A percentile compares a stretch with the other conserved stretches of the same genome.
Conservation (phyloP, 148 eudicot genomes). For the Amaranthus cruentus region DNA sequence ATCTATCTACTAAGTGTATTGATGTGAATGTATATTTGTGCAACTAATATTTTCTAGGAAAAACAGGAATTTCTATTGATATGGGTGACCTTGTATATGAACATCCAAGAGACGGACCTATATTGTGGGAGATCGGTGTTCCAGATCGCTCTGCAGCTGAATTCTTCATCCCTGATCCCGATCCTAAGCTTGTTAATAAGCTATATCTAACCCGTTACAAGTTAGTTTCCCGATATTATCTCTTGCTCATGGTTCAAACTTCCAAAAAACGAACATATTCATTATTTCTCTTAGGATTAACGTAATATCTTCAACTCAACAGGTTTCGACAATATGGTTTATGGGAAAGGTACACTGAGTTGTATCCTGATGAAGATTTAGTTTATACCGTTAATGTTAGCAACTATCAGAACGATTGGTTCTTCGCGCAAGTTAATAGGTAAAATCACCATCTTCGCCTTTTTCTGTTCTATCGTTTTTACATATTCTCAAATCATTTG, state of each 20-base stretch:
- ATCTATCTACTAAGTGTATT: background rate
- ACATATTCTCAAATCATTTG: background rate
- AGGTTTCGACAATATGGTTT: constrained; percentile 92
- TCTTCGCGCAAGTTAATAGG: constrained; percentile 90
- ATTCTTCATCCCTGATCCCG: constrained; percentile 49
- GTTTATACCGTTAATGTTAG: constrained; percentile 58
- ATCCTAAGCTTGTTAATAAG: constrained; percentile 39
- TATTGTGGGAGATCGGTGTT: constrained; percentile 49
- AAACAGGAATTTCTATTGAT: constrained; percentile 28
- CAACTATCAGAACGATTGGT: constrained; percentile 70
- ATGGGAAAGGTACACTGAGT: constrained; percentile 75
- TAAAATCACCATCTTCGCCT: constrained; percentile 9
- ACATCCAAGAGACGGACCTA: constrained; percentile 52
- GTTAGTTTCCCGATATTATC: constrained; percentile 14
- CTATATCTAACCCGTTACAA: constrained; percentile 36
- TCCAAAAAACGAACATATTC: no score
- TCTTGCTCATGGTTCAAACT: no score
- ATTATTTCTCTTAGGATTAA: background rate
- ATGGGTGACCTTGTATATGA: constrained; percentile 41
- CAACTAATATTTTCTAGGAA: background rate
- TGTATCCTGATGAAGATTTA: constrained; percentile 67
- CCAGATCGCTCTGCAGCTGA: constrained; percentile 52
- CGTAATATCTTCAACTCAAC: background rate
- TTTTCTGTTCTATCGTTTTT: no score
- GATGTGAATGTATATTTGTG: background rate